A percentile compares a stretch with the other conserved stretches of the same genome.
Evolutionary conservation across 441 rosid species (phyloP).

Genomic region (Flueggea neowawraea): DNA sequence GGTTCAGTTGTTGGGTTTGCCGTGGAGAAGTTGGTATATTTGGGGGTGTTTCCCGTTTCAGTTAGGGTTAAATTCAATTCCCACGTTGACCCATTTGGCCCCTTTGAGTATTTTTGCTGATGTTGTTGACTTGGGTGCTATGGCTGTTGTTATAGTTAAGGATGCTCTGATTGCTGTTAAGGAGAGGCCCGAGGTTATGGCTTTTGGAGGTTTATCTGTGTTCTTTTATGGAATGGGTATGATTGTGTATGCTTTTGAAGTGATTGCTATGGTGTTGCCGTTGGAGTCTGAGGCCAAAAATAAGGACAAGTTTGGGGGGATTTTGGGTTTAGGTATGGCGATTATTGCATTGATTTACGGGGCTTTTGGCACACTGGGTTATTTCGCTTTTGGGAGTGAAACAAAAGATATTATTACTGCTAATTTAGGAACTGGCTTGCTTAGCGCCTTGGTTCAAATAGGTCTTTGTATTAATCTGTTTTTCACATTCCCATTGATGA

Average conservation of each 20-base stretch:
- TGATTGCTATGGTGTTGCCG: constrained; percentile 76
- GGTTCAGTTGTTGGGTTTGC: constrained; percentile 24
- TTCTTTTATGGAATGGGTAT: constrained; percentile 82
- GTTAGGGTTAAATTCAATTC: constrained; percentile 62
- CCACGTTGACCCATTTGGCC: constrained; percentile 71
- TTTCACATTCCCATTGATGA: constrained; percentile 85
- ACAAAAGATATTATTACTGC: constrained; percentile 73
- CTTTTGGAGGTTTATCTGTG: constrained; percentile 56
- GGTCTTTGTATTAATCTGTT: constrained; percentile 76
- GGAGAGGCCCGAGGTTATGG: constrained; percentile 41
- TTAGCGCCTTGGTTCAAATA: constrained; percentile 52
- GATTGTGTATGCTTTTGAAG: constrained; percentile 75
- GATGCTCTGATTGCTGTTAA: constrained; percentile 36
- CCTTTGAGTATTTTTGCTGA: constrained; percentile 89
- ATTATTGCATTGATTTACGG: constrained; percentile 57
- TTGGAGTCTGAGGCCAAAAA: constrained; percentile 66
- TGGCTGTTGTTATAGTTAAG: constrained; percentile 62
- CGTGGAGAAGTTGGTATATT: constrained; percentile 49
- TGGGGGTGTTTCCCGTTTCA: constrained; percentile 81
- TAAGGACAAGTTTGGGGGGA: constrained; percentile 54
- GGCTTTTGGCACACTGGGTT: constrained; percentile 66
- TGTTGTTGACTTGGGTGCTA: constrained; percentile 70
- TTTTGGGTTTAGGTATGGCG: constrained; percentile 43
- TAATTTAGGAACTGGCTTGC: constrained; percentile 54
- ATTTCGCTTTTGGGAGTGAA: constrained; percentile 64